Percentiles rank a stretch among this genome's conserved stretches.
Evolutionary conservation across 2,329 filamentous ascomycete species (phyloP).

Genomic region (Stagonosporopsis cucurbitacearum): DNA sequence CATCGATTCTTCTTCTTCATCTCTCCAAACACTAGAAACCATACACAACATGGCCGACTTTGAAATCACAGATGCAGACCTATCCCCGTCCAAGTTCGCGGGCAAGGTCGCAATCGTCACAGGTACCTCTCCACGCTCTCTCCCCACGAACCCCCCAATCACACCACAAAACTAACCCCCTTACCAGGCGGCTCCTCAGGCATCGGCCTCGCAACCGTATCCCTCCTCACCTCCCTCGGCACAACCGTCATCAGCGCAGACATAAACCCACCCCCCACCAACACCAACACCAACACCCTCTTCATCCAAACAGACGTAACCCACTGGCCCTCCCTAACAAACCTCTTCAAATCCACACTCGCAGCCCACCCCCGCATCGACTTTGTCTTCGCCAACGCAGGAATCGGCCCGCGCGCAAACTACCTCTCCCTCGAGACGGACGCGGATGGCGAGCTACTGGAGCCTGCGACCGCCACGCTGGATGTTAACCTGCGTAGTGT

Average conservation of each 20-base stretch:
- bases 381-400: slow-evolving; percentile 63
- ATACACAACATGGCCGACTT: slow-evolving; percentile 26
- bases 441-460: slow-evolving; percentile 56
- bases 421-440: slow-evolving; percentile 59
- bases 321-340: slow-evolving; percentile 58
- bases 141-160: no score
- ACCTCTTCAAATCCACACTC: slow-evolving; percentile 60
- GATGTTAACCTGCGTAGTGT: slow-evolving; percentile 60
- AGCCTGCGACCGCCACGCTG: slow-evolving; percentile 53
- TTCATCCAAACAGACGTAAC: slow-evolving; percentile 52
- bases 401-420: slow-evolving; percentile 56
- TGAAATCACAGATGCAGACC: slow-evolving; percentile 30
- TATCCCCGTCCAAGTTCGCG: slow-evolving; percentile 23
- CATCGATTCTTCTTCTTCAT: background rate
- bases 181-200: slow-evolving; percentile 61
- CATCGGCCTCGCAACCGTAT: slow-evolving; percentile 63
- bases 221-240: slow-evolving; percentile 59
- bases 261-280: slow-evolving; percentile 49
- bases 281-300: slow-evolving; percentile 35
- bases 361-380: slow-evolving; percentile 53
- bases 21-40: no score
- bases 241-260: slow-evolving; percentile 64
- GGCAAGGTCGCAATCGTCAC: slow-evolving; percentile 33
- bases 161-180: background rate
- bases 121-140: slow-evolving; percentile 13